phyloP scores from a whole-genome alignment of 2,329 filamentous ascomycete genomes.

The Pleurostoma richardsiae region DNA sequence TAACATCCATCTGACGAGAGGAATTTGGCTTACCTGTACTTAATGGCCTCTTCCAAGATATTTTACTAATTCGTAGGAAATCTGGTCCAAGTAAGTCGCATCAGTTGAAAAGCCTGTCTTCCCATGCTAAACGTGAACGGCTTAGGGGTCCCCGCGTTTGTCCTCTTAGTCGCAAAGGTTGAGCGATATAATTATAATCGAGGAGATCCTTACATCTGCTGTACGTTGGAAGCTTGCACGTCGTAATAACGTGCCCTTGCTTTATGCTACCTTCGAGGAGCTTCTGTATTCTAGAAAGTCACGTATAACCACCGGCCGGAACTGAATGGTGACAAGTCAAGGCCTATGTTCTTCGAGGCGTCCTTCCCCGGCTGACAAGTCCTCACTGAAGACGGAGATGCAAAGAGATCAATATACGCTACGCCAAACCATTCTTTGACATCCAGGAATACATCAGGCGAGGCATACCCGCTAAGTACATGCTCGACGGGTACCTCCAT shows the following conservation, averaged over 20 bases:
- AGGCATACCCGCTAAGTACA: conserved; percentile 1
- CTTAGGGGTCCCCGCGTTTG: too few relatives aligned
- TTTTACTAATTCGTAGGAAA: too few relatives aligned
- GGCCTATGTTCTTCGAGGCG: background rate
- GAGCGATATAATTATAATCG: background rate
- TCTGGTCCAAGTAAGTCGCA: too few relatives aligned
- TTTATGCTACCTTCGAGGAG: background rate
- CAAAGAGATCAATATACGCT: conserved; percentile 6
- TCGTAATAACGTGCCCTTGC: background rate
- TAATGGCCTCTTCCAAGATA: too few relatives aligned
- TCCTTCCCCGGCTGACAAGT: background rate
- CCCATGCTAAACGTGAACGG: too few relatives aligned
- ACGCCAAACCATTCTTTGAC: conserved; percentile 10
- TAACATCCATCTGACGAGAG: too few relatives aligned
- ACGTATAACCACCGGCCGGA: too few relatives aligned
- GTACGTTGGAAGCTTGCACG: background rate
- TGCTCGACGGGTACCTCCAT: background rate
- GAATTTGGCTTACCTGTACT: too few relatives aligned
- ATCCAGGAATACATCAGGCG: conserved; percentile 6
- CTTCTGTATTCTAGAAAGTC: background rate
- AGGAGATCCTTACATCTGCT: background rate
- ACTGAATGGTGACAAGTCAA: background rate
- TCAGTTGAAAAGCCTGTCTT: too few relatives aligned
- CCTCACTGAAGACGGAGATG: background rate
- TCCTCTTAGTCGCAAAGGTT: background rate